Conservation (phyloP, 73 alveolate species). For the Uronychia setigera region DNA sequence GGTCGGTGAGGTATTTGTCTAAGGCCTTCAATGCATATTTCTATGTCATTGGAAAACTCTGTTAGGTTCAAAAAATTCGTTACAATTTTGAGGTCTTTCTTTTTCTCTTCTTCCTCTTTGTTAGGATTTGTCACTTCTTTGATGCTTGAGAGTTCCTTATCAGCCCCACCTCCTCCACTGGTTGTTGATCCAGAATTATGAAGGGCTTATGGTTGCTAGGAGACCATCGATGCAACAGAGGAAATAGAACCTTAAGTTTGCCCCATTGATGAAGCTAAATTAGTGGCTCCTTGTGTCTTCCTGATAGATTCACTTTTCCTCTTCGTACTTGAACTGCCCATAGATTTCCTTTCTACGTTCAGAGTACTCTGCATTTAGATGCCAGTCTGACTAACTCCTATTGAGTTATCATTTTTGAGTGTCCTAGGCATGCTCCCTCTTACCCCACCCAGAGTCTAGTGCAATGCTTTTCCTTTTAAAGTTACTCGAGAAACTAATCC, state of each 20-base stretch:
- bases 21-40: not conserved
- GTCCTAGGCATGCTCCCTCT: not conserved
- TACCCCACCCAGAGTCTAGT: not conserved
- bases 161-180: too few relatives aligned
- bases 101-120: not conserved
- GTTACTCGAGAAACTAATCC: not conserved
- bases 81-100: not conserved
- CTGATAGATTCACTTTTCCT: not conserved
- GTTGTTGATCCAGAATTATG: too few relatives aligned
- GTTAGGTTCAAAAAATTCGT: not conserved
- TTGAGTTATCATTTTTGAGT: not conserved
- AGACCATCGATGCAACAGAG: not conserved
- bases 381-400: not conserved
- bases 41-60: not conserved
- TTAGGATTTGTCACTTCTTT: not conserved
- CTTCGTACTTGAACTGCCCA: not conserved
- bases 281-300: not conserved
- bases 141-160: not conserved
- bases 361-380: not conserved
- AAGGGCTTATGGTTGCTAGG: too few relatives aligned
- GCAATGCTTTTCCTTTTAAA: not conserved
- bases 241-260: not conserved
- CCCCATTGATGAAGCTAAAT: not conserved
- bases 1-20: conserved; percentile 29
- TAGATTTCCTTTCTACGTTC: not conserved